A percentile compares a stretch with the other conserved stretches of the same genome.
These are phyloP conservation scores for Aspergillus carlsbadensis DNA, from an alignment of 495 filamentous ascomycete genomes.

Conservation along the genomic window DNA sequence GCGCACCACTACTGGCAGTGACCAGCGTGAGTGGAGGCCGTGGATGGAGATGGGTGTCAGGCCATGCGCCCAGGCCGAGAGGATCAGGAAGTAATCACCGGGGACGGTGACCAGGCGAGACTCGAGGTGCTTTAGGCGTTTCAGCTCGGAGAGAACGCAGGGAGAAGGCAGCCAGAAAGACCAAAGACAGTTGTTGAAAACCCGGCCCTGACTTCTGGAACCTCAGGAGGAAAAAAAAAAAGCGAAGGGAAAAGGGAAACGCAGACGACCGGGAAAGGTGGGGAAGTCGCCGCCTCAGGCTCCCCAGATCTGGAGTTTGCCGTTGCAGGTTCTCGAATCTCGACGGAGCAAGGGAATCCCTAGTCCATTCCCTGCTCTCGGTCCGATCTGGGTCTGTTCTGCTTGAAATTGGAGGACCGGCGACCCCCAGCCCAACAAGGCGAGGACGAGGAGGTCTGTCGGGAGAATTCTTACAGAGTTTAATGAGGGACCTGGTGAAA, in stretches of 20 bases:
- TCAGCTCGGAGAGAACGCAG: no score
- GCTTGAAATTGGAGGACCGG: no score
- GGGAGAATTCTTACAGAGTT: no score
- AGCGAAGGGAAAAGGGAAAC: not conserved
- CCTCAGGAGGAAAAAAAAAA: not conserved
- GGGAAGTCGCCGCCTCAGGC: conserved; percentile 1
- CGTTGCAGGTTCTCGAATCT: not conserved
- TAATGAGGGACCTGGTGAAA: no score
- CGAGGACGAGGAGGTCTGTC: no score
- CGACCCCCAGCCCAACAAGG: no score
- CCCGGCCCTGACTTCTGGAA: not conserved
- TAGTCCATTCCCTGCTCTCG: no score
- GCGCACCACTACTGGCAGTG: no score
- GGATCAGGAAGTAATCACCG: not conserved
- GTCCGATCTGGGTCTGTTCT: no score
- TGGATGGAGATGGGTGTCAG: not conserved
- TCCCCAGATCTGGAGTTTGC: not conserved
- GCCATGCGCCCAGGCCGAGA: not conserved
- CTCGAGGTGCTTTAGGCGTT: no score
- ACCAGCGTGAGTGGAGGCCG: not conserved
- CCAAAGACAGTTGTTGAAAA: not conserved
- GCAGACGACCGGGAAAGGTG: conserved; percentile 2
- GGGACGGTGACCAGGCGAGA: no score
- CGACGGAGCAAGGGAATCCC: not conserved
- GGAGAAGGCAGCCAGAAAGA: not conserved